Percentiles rank a stretch among this genome's conserved stretches.
Evolutionary conservation across 179 eudicot genomes (phyloP).

Genomic region (Camellia oleifera): DNA sequence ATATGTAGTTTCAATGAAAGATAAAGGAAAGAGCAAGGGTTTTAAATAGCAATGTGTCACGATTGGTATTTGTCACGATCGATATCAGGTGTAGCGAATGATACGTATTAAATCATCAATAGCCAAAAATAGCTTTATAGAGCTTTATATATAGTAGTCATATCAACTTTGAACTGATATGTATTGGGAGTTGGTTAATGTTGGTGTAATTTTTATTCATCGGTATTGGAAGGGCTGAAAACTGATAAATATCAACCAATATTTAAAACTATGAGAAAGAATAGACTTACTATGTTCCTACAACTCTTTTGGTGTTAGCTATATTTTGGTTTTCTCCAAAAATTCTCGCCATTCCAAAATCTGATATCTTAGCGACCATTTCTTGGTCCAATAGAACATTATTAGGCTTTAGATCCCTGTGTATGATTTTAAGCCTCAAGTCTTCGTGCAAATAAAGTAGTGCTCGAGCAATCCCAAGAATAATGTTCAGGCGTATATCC

Average conservation of each 20-base stretch:
- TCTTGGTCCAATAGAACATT: conserved; percentile 33
- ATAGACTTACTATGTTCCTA: conserved; percentile 41
- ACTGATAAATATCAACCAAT: no score
- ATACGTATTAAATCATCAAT: no score
- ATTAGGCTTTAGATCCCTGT: conserved; percentile 39
- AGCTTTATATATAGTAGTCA: no score
- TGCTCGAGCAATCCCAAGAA: conserved; percentile 40
- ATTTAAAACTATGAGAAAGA: not conserved
- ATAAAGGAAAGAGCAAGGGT: no score
- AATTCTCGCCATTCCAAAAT: conserved; percentile 49
- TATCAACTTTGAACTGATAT: no score
- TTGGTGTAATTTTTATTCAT: no score
- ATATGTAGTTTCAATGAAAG: no score
- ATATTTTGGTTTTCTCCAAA: conserved; percentile 33
- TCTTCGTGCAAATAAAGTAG: conserved; percentile 45
- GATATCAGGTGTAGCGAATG: not conserved
- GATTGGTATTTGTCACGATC: no score
- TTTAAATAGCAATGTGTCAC: no score
- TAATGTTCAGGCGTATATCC: conserved; percentile 29
- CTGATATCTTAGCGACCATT: conserved; percentile 40
- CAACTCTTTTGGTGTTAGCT: conserved; percentile 37
- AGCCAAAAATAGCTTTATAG: no score
- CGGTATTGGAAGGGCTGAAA: no score
- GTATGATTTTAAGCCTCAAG: conserved; percentile 35
- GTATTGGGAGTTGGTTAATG: no score